phyloP scores from a whole-genome alignment of 2,329 filamentous ascomycete genomes.

The Fusarium sp. region DNA sequence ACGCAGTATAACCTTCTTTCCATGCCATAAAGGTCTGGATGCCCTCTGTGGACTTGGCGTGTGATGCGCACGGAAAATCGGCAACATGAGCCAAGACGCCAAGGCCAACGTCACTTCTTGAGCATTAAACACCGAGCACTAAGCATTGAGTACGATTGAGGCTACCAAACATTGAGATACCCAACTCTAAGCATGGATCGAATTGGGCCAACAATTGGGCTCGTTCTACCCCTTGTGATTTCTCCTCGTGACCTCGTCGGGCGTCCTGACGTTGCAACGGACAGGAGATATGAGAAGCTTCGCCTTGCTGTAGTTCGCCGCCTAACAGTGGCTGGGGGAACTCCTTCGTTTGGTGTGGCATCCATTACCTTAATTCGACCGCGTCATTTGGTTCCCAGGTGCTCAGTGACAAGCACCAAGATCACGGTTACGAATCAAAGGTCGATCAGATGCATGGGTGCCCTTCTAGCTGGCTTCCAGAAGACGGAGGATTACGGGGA shows the following conservation, averaged over 20 bases:
- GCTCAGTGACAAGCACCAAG: background rate
- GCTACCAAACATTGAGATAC: background rate
- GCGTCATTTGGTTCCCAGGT: background rate
- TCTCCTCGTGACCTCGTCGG: conserved; percentile 25
- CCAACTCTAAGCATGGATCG: background rate
- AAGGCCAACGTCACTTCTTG: background rate
- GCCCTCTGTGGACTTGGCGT: background rate
- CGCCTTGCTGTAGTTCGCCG: conserved; percentile 11
- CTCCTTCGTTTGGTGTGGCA: conserved; percentile 22
- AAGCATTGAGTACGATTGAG: conserved; percentile 3
- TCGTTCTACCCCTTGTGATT: conserved; percentile 20
- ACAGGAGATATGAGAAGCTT: conserved; percentile 4
- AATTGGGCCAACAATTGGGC: conserved; percentile 27
- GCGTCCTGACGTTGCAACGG: conserved; percentile 20
- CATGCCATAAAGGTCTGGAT: background rate
- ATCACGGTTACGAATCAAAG: conserved; percentile 24
- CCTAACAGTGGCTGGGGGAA: conserved; percentile 29
- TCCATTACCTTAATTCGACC: conserved; percentile 33
- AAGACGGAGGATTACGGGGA: conserved; percentile 24
- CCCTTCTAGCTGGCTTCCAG: conserved; percentile 35
- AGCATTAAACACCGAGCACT: conserved; percentile 21
- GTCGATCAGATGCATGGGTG: conserved; percentile 12
- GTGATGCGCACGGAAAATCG: background rate
- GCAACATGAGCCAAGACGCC: background rate
- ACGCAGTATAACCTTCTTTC: background rate